phyloP scores from a whole-genome alignment of 2,329 filamentous ascomycete species.

The Epichloe gansuensis region DNA sequence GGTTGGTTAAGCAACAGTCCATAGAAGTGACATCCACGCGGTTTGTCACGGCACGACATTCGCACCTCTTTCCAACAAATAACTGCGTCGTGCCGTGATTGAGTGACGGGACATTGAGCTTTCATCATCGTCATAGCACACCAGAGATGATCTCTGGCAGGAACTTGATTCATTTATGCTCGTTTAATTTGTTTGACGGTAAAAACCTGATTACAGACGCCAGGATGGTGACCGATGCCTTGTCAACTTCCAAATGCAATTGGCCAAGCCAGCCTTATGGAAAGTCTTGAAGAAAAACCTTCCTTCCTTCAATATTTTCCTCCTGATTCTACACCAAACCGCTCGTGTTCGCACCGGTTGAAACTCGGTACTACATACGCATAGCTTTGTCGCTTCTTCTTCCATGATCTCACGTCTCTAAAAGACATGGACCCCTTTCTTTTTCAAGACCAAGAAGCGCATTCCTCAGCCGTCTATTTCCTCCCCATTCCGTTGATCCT shows the following conservation, averaged over 20 bases:
- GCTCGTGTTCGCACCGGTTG: constrained; percentile 5
- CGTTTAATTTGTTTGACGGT: constrained; percentile 42
- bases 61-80: no score
- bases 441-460: not conserved
- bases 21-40: no score
- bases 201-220: constrained; percentile 57
- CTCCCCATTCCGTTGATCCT: not conserved
- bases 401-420: not conserved
- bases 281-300: constrained; percentile 24
- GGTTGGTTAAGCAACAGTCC: not conserved
- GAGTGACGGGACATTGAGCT: no score
- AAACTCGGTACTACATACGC: constrained; percentile 1
- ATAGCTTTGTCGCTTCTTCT: constrained; percentile 5
- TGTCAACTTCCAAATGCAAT: constrained; percentile 54
- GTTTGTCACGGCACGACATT: no score
- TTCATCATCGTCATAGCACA: constrained; percentile 19
- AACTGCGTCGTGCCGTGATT: no score
- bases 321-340: constrained; percentile 28
- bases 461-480: not conserved
- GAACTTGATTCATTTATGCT: constrained; percentile 23
- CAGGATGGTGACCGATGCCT: constrained; percentile 51
- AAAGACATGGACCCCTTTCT: not conserved
- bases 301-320: constrained; percentile 14
- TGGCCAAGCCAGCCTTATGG: constrained; percentile 44
- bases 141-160: constrained; percentile 12